Conservation (phyloP, 768 basidiomycete species). For the Lentinula raphanica region DNA sequence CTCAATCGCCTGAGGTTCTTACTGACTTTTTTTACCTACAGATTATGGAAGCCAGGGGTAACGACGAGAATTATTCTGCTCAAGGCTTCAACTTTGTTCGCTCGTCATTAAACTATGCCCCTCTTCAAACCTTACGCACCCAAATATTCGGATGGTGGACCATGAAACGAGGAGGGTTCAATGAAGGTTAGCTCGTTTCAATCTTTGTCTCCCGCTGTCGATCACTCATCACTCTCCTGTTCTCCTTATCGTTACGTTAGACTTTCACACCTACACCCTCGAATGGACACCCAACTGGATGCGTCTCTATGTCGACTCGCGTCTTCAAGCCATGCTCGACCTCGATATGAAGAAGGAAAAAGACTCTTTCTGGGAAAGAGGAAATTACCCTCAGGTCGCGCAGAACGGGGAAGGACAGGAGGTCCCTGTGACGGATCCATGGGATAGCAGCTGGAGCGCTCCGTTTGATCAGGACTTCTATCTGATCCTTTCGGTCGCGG, state of each 20-base stretch:
- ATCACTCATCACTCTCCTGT: not conserved
- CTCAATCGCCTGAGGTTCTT: slow-evolving; percentile 17
- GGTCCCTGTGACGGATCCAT: slow-evolving; percentile 56
- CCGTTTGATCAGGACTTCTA: slow-evolving; percentile 88
- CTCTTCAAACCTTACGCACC: slow-evolving; percentile 33
- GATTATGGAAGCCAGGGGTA: slow-evolving; percentile 60
- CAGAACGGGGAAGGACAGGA: slow-evolving; percentile 54
- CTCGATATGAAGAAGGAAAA: slow-evolving; percentile 46
- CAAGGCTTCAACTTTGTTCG: slow-evolving; percentile 58
- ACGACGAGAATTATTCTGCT: slow-evolving; percentile 43
- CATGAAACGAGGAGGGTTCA: slow-evolving; percentile 44
- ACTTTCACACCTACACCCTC: slow-evolving; percentile 68
- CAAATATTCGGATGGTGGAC: slow-evolving; percentile 65
- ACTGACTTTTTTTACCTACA: slow-evolving; percentile 33
- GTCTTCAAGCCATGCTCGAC: slow-evolving; percentile 58
- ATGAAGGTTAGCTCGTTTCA: not conserved
- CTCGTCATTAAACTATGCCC: slow-evolving; percentile 67
- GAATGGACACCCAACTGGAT: slow-evolving; percentile 76
- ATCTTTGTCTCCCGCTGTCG: slow-evolving; percentile 27
- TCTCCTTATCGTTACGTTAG: too few relatives aligned
- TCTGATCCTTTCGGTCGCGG: slow-evolving; percentile 68
- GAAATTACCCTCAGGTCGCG: slow-evolving; percentile 57
- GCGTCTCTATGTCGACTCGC: slow-evolving; percentile 70
- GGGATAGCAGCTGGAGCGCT: slow-evolving; percentile 48
- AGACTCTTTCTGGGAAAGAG: slow-evolving; percentile 65